Evolutionary conservation across 73 alveolate species (phyloP).

Genomic region (Paramecium caudatum): DNA sequence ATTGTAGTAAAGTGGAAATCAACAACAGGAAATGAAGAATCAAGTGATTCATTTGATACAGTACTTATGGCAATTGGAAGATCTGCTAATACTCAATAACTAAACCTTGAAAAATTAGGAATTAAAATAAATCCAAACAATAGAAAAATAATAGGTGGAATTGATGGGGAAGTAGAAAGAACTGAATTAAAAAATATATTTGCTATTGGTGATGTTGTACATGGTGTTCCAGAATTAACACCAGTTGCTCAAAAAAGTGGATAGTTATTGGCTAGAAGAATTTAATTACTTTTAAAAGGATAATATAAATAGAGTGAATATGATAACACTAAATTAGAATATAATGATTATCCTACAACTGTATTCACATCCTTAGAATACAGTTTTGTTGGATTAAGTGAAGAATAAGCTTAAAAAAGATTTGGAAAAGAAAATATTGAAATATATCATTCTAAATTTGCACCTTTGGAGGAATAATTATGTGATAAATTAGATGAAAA

Average conservation of each 20-base stretch:
- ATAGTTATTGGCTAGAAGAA: slow-evolving; percentile 83
- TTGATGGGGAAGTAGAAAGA: slow-evolving; percentile 77
- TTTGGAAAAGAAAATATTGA: slow-evolving; percentile 92
- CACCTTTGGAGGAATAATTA: slow-evolving; percentile 86
- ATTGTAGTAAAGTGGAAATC: slow-evolving; percentile 83
- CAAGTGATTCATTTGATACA: slow-evolving; percentile 88
- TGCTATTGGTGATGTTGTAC: slow-evolving; percentile 85
- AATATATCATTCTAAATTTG: slow-evolving; percentile 91
- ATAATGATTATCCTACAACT: slow-evolving; percentile 92
- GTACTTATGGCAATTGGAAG: slow-evolving; percentile 98
- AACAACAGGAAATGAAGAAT: slow-evolving; percentile 79
- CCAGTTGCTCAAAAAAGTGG: slow-evolving; percentile 87
- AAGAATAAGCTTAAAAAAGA: slow-evolving; percentile 86
- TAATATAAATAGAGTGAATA: slow-evolving; percentile 3
- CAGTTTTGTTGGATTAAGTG: slow-evolving; percentile 91
- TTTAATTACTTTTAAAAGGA: slow-evolving; percentile 51
- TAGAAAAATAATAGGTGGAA: slow-evolving; percentile 77
- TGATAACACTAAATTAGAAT: slow-evolving; percentile 80
- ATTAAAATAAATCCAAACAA: slow-evolving; percentile 84
- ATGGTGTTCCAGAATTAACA: slow-evolving; percentile 85
- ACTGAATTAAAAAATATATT: slow-evolving; percentile 79
- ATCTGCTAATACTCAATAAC: slow-evolving; percentile 87
- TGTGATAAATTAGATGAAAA: slow-evolving; percentile 63
- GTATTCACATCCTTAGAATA: slow-evolving; percentile 92
- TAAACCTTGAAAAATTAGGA: slow-evolving; percentile 91